These are phyloP conservation scores for Aspergillus biplanus DNA, from an alignment of 495 filamentous ascomycete genomes.

Conservation along the genomic window DNA sequence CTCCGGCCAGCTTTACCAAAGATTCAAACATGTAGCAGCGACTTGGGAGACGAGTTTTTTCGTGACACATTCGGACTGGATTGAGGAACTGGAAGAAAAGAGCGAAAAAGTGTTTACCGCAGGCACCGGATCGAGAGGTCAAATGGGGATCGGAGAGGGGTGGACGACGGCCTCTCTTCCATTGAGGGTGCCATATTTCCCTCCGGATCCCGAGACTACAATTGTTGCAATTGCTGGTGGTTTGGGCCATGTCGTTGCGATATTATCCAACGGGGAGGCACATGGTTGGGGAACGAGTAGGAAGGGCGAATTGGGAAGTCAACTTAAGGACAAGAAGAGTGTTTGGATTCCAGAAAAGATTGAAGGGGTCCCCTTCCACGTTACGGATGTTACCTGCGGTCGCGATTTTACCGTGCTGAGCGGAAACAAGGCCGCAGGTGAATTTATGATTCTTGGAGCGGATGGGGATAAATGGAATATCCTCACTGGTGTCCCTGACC, in stretches of 20 bases:
- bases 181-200: constrained; percentile 59
- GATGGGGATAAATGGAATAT: constrained; percentile 66
- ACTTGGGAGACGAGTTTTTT: constrained; percentile 77
- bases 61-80: constrained; percentile 32
- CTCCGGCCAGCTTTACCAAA: constrained; percentile 17
- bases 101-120: constrained; percentile 59
- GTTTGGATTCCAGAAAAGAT: constrained; percentile 64
- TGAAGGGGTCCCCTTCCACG: constrained; percentile 52
- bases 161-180: constrained; percentile 14
- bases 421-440: constrained; percentile 53
- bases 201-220: constrained; percentile 46
- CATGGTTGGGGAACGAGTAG: constrained; percentile 88
- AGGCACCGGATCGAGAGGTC: constrained; percentile 70
- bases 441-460: constrained; percentile 65
- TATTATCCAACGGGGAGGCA: constrained; percentile 73
- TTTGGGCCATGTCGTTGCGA: constrained; percentile 75
- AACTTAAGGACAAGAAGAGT: constrained; percentile 40
- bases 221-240: constrained; percentile 66
- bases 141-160: constrained; percentile 63
- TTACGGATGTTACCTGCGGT: constrained; percentile 68
- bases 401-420: constrained; percentile 79
- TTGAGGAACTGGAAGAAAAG: constrained; percentile 9
- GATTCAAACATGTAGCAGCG: constrained; percentile 56
- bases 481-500: constrained; percentile 41
- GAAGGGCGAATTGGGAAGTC: constrained; percentile 78